phyloP scores from a whole-genome alignment of 352 stramenopile genomes.

The Phytophthora ramorum region DNA sequence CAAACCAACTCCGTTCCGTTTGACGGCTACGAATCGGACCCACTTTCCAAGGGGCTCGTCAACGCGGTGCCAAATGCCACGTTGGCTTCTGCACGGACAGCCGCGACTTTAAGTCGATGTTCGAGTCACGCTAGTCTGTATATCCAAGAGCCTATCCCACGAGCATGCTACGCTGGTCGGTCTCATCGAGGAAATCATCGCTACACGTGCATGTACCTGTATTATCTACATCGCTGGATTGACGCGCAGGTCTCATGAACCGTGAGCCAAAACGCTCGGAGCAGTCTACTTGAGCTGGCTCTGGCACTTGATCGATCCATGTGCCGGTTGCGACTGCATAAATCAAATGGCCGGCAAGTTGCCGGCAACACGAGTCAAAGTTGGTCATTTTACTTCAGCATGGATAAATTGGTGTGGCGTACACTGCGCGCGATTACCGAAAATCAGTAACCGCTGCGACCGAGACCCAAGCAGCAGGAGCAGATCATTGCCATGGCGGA shows the following conservation, averaged over 20 bases:
- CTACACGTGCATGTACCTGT: neutral
- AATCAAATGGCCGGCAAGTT: neutral
- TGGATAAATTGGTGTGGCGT: conserved; percentile 14
- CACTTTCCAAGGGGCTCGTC: neutral
- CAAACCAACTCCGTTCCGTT: neutral
- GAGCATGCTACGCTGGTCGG: conserved; percentile 8
- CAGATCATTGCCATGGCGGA: conserved; percentile 18
- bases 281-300: neutral
- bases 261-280: neutral
- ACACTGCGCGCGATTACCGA: conserved; percentile 24
- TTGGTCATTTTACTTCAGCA: conserved; percentile 12
- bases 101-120: conserved; percentile 7
- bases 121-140: conserved; percentile 9
- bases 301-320: conserved; percentile 1
- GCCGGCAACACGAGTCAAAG: neutral
- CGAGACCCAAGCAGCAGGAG: no score
- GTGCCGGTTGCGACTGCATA: neutral
- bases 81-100: conserved; percentile 16
- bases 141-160: conserved; percentile 12
- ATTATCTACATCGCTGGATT: neutral
- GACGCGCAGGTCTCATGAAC: neutral
- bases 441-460: conserved; percentile 30
- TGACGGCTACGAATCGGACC: neutral
- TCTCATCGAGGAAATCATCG: neutral
- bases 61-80: neutral